Conservation (phyloP, 1,284 basidiomycete genomes). For the Boletus calvinii region DNA sequence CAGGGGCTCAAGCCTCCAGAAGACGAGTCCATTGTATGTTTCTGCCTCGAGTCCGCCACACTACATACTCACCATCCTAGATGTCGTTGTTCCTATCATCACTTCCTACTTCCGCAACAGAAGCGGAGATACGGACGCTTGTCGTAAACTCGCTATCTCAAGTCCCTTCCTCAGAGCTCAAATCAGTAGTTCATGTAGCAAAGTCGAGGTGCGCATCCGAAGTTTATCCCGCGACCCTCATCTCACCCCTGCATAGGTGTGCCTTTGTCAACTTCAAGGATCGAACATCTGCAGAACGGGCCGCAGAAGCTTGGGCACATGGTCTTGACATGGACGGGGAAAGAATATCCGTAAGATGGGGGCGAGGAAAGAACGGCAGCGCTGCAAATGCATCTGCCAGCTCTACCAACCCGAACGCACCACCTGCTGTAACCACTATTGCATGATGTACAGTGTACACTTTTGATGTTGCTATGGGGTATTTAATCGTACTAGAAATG, state of each 20-base stretch:
- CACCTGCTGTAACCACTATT: conserved; percentile 7
- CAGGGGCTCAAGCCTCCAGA: conserved; percentile 89
- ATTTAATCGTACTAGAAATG: not conserved
- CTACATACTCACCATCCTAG: conserved; percentile 43
- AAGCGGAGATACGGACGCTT: conserved; percentile 75
- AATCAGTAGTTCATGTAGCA: conserved; percentile 83
- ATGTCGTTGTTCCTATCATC: conserved; percentile 91
- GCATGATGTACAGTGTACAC: conserved; percentile 13
- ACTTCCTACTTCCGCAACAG: conserved; percentile 72
- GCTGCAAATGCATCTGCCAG: conserved; percentile 6
- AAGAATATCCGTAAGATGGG: conserved; percentile 84
- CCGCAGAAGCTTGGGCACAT: conserved; percentile 83
- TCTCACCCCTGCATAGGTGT: conserved; percentile 56
- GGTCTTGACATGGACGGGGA: conserved; percentile 85
- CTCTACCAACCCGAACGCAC: conserved; percentile 1
- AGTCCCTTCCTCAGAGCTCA: conserved; percentile 67
- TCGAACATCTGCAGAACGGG: conserved; percentile 77
- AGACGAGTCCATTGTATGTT: conserved; percentile 77
- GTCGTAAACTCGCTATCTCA: conserved; percentile 73
- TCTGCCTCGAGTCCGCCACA: conserved; percentile 14
- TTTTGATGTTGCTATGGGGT: not conserved
- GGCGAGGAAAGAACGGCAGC: conserved; percentile 56
- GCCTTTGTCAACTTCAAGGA: conserved; percentile 95
- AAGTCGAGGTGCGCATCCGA: conserved; percentile 59
- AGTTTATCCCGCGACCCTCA: not conserved